Conservation (phyloP, 306 rosid species). For the Trifolium repens region DNA sequence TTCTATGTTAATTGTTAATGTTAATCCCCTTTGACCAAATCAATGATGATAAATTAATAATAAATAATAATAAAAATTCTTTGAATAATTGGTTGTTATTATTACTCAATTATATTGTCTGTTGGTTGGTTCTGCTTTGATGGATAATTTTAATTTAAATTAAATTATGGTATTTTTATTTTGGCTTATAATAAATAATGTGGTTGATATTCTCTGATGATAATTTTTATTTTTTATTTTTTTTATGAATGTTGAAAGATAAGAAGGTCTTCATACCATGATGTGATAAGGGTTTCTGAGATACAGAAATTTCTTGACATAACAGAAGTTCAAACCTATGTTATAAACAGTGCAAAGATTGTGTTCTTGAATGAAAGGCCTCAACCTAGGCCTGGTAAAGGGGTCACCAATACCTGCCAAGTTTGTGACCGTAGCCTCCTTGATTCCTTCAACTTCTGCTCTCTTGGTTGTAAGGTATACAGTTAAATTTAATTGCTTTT, state of each 20-base stretch:
- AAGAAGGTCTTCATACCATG: slow-evolving; percentile 84
- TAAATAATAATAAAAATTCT: not conserved
- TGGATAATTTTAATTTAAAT: not conserved
- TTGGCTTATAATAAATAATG: slow-evolving; percentile 17
- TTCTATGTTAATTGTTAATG: not conserved
- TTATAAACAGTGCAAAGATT: slow-evolving; percentile 75
- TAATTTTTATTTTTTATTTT: not conserved
- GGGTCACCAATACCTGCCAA: slow-evolving; percentile 69
- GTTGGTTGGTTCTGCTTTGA: slow-evolving; percentile 29
- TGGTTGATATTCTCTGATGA: slow-evolving; percentile 45
- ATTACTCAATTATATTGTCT: slow-evolving; percentile 32
- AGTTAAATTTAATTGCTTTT: not conserved
- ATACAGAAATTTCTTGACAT: slow-evolving; percentile 78
- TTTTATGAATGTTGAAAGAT: slow-evolving; percentile 49
- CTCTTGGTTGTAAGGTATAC: slow-evolving; percentile 79
- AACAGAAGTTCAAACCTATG: slow-evolving; percentile 69
- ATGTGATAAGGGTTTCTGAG: slow-evolving; percentile 79
- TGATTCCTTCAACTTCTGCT: slow-evolving; percentile 75
- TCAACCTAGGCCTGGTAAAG: slow-evolving; percentile 77
- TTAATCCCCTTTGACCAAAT: slow-evolving; percentile 36
- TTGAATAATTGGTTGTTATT: slow-evolving; percentile 13
- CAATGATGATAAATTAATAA: not conserved
- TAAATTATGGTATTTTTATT: not conserved
- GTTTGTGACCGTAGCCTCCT: slow-evolving; percentile 78
- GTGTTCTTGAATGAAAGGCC: slow-evolving; percentile 80